Percentiles rank a stretch among this genome's conserved stretches.
Evolutionary conservation across 257 asterid genomes (phyloP).

Genomic region (Cruciata laevipes): DNA sequence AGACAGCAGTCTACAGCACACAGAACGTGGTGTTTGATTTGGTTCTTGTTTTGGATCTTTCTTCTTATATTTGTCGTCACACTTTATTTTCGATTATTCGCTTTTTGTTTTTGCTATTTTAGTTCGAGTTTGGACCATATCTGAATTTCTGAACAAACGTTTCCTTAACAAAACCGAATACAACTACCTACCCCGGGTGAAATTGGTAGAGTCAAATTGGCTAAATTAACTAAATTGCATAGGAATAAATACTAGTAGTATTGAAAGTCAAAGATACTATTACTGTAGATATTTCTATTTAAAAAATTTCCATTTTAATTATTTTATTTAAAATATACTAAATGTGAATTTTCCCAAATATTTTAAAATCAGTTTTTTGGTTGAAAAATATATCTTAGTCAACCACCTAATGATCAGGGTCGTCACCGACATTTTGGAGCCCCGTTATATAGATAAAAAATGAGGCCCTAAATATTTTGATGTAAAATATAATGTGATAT

Average conservation of each 20-base stretch:
- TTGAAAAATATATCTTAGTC: too few species aligned
- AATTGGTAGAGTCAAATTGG: neutral
- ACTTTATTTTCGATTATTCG: neutral
- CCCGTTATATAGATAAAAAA: too few species aligned
- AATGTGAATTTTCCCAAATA: too few species aligned
- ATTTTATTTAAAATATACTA: too few species aligned
- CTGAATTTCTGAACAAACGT: neutral
- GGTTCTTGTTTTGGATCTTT: neutral
- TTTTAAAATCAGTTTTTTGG: too few species aligned
- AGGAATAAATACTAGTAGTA: neutral
- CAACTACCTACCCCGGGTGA: neutral
- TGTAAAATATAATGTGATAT: too few species aligned
- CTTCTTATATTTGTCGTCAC: neutral
- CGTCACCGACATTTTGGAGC: too few species aligned
- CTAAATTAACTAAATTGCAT: neutral
- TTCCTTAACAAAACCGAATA: neutral
- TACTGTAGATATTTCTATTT: too few species aligned
- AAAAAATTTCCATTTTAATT: too few species aligned
- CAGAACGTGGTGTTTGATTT: neutral
- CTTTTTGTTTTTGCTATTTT: neutral
- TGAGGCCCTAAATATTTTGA: too few species aligned
- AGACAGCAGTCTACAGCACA: neutral
- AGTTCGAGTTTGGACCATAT: neutral
- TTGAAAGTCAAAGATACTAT: too few species aligned
- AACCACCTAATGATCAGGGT: too few species aligned